Evolutionary conservation across 352 stramenopile species (phyloP).

Genomic region (Blastocystis sp.): DNA sequence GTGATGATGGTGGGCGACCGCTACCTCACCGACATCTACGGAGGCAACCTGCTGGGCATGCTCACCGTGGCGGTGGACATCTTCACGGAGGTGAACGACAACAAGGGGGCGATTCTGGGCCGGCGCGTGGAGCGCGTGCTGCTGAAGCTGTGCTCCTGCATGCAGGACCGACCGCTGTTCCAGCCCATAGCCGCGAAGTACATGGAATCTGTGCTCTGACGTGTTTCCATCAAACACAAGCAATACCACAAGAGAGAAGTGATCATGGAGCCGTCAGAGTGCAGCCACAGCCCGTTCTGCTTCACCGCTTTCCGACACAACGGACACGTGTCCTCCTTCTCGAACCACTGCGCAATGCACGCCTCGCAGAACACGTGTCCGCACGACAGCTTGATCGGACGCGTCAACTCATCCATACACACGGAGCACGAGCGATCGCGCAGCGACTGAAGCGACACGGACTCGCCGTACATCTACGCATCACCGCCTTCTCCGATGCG

Average conservation of each 20-base stretch:
- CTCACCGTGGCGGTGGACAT: slow-evolving; percentile 31
- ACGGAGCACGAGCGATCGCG: neutral
- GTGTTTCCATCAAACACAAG: slow-evolving; percentile 43
- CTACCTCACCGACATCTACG: slow-evolving; percentile 54
- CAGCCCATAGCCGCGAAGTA: slow-evolving; percentile 13
- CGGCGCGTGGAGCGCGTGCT: slow-evolving; percentile 32
- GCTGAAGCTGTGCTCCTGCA: slow-evolving; percentile 11
- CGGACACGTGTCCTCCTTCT: slow-evolving; percentile 39
- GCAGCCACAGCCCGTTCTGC: neutral
- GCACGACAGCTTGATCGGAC: neutral
- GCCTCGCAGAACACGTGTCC: slow-evolving; percentile 36
- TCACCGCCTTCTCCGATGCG: neutral
- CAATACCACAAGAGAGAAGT: slow-evolving; percentile 10
- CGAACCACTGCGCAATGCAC: slow-evolving; percentile 50
- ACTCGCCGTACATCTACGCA: slow-evolving; percentile 28
- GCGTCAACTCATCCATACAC: slow-evolving; percentile 8
- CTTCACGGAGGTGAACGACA: slow-evolving; percentile 48
- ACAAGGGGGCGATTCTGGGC: slow-evolving; percentile 45
- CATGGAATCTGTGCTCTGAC: neutral
- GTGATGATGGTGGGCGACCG: slow-evolving; percentile 57
- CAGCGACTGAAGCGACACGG: neutral
- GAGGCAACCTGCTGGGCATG: slow-evolving; percentile 20
- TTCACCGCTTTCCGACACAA: slow-evolving; percentile 1
- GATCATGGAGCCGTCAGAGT: slow-evolving; percentile 7
- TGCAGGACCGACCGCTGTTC: neutral